Evolutionary conservation across 371 early-diverging fungal species (phyloP), one percentile per base, ranked within the genome.

Genomic region (Spiromyces aspiralis): DNA sequence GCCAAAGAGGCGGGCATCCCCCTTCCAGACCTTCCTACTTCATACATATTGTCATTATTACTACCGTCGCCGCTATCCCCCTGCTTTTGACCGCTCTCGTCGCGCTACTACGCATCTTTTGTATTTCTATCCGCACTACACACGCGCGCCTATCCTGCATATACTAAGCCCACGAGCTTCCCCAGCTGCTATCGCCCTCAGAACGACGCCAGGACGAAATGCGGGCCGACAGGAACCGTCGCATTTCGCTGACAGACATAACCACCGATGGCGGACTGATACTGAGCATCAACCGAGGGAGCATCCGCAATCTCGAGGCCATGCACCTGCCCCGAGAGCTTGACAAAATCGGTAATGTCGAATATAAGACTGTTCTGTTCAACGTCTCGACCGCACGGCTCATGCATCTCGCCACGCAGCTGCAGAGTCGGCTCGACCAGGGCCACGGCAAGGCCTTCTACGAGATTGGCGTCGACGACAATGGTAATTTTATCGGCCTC

Each of bases 361-460:
- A 90, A 60, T 89, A 89, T 70, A 90, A 87, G 72, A 82, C 87
- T 27, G 88, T 88, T 62, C 70, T 91, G 44, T 67, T 86, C n/a
- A 72, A 80, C 23, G 78, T 81, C 2, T 69, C 84, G 0, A 64
- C 70, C 3, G 80, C 82, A 50, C 75, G 90, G 4, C 59, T 87
- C 26, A 81, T 83, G 49, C 91, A 90, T 51, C 67, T 93, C 10
- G 78, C 87, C n/a, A 91, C 90, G 1, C 90, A 92, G 70, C 67
- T 92, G 53, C 86, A 87, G 55, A 89, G 91, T 88, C 75, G 93
- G 49, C 62, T 93, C 25, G 73, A 85, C 13, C 90, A 93, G 57
- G 94, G 94, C 1, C 71, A 78, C 53, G 94, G 94, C 25, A 85
- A 83, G 48, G 87, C 87, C 4, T 64, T 84, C 44, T 92, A 94